Base-by-base conservation (phyloP, 345 rosid species). In the Odontarrhena argentea region DNA sequence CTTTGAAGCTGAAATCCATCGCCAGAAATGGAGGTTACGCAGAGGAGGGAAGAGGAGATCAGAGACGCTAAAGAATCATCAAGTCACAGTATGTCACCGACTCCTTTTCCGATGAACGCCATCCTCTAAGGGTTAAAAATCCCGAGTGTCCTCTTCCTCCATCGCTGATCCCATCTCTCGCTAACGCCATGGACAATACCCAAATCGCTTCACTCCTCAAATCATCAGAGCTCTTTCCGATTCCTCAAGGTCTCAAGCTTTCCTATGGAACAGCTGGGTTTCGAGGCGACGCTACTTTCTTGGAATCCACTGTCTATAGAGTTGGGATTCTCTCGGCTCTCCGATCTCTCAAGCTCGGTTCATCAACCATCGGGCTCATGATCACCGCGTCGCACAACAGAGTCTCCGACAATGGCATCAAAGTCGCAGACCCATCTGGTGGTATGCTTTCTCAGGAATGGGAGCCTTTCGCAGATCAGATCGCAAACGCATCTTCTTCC, bases 301-400 rank as follows among this genome's bases (percentile, higher is more conserved):
- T 90, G 24, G 71, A 79, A 66, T 93, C 98, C 3, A 86, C 95
- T 28, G 85, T 88, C 26, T 76, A 72, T 26, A 81, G 98, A 58
- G 83, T 85, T 22, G 98, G 97, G 55, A 86, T 93, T 35, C 76
- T 93, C 77, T 84, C 96, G 4, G 84, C 97, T 54, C 86, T 91
- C 63, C 70, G 98, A 69, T 91, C 99, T 3, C 66, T 94, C 30
- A 85, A 87, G 71, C 90, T 92, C 51, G 76, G 63, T 3, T 53
- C 77, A 46, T 66, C 89, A 1, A 78, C 78, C 70, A 69, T 84
- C 55, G 99, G 99, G 6, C 78, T 93, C 69, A 82, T 91, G 96
- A 86, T 94, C 86, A 91, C 99, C 2, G 99, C 97, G 15, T 94
- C 97, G 2, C 99, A 91, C 78, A 94, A 93, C 68, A 59, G 81